Conservation (phyloP, 2,329 filamentous ascomycete genomes). For the Fusarium sp. region DNA sequence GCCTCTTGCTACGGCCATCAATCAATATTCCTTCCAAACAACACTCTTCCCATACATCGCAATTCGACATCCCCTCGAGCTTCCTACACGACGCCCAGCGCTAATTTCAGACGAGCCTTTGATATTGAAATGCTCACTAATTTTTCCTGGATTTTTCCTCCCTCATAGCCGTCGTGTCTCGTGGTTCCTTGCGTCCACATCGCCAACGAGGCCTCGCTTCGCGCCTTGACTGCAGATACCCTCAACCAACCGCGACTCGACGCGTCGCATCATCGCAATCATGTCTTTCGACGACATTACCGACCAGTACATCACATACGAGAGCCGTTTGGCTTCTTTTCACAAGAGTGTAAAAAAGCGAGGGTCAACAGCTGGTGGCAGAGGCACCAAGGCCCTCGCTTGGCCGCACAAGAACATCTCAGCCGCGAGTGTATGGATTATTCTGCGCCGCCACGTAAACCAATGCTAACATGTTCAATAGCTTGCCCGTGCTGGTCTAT, state of each 20-base stretch:
- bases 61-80: conserved; percentile 3
- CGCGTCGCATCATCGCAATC: conserved; percentile 33
- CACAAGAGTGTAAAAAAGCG: conserved; percentile 75
- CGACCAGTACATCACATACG: conserved; percentile 70
- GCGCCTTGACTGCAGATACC: conserved; percentile 30
- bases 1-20: conserved; percentile 26
- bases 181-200: conserved; percentile 9
- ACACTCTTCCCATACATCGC: conserved; percentile 13
- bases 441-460: conserved; percentile 3
- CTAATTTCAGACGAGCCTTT: conserved; percentile 4
- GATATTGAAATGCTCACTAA: conserved; percentile 36
- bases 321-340: conserved; percentile 86
- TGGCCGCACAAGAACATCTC: conserved; percentile 78
- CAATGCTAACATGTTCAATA: conserved; percentile 54
- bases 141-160: conserved; percentile 23
- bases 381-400: conserved; percentile 65
- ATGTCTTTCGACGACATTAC: conserved; percentile 54
- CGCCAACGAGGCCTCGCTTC: conserved; percentile 26
- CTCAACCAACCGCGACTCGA: conserved; percentile 31
- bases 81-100: conserved; percentile 11
- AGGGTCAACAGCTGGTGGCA: conserved; percentile 70
- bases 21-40: conserved; percentile 35
- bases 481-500: conserved; percentile 93
- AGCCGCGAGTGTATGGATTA: conserved; percentile 46
- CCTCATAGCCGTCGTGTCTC: conserved; percentile 9